Evolutionary conservation across 345 rosid species (phyloP).

Genomic region (Stellera chamaejasme): DNA sequence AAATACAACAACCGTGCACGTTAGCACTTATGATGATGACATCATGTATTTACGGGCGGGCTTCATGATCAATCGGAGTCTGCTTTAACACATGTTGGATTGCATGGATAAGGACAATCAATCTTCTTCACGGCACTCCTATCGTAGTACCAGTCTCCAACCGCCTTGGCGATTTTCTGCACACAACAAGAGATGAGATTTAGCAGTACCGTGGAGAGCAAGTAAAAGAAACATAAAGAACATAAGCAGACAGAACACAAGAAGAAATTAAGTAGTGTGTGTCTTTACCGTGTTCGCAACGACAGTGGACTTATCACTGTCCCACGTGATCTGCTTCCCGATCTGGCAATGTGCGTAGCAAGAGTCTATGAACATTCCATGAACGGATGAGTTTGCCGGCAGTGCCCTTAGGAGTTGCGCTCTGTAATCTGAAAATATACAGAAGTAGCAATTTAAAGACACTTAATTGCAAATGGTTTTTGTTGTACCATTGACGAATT

Average conservation of each 20-base stretch:
- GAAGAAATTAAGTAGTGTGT: too few species aligned
- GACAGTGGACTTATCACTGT: constrained; percentile 46
- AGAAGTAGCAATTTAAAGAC: neutral
- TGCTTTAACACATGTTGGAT: constrained; percentile 59
- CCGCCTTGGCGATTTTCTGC: constrained; percentile 71
- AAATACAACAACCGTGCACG: too few species aligned
- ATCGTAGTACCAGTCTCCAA: constrained; percentile 78
- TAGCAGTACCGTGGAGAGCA: neutral
- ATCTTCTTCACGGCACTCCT: constrained; percentile 54
- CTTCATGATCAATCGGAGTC: constrained; percentile 13
- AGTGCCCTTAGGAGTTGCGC: constrained; percentile 46
- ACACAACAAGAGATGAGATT: neutral
- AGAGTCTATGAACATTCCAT: constrained; percentile 75
- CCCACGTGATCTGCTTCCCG: constrained; percentile 62
- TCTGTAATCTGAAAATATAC: constrained; percentile 49
- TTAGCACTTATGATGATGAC: too few species aligned
- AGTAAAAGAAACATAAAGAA: neutral
- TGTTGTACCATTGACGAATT: neutral
- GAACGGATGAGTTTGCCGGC: constrained; percentile 32
- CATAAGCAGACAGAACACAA: neutral
- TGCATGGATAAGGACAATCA: constrained; percentile 80
- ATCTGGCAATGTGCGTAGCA: constrained; percentile 87
- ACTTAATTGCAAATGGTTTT: too few species aligned
- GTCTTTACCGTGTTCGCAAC: constrained; percentile 42
- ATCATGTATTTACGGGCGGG: neutral